Evolutionary conservation across 495 filamentous ascomycete genomes (phyloP).

Genomic region (Xylaria intraflava): DNA sequence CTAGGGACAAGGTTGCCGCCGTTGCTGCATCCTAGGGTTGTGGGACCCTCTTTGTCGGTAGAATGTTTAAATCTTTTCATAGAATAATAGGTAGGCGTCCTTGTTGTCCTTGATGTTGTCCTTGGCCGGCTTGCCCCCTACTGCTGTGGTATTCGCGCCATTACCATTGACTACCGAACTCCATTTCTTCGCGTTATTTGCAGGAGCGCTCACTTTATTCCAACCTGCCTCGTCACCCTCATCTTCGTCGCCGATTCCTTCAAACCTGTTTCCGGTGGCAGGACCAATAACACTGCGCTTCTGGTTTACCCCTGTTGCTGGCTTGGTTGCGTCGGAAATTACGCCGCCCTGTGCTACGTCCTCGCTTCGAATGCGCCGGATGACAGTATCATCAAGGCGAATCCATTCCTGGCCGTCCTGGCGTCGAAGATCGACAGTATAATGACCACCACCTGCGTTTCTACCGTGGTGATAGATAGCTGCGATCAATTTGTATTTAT

Average conservation of each 20-base stretch:
- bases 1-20: not conserved
- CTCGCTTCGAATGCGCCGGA: constrained; percentile 76
- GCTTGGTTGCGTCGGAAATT: constrained; percentile 67
- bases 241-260: constrained; percentile 61
- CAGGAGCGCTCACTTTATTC: constrained; percentile 71
- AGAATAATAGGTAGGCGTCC: constrained; percentile 94
- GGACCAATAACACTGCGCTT: constrained; percentile 31
- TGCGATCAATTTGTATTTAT: constrained; percentile 78
- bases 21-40: not conserved
- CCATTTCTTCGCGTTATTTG: constrained; percentile 59
- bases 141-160: constrained; percentile 17
- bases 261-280: constrained; percentile 55
- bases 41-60: not conserved
- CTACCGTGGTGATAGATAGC: constrained; percentile 98
- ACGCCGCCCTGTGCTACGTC: constrained; percentile 85
- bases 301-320: constrained; percentile 40
- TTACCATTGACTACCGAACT: constrained; percentile 57
- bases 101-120: constrained; percentile 83
- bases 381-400: constrained; percentile 86
- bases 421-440: constrained; percentile 90
- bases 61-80: constrained; percentile 60
- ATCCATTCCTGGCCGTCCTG: constrained; percentile 95
- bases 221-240: constrained; percentile 65
- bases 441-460: constrained; percentile 89
- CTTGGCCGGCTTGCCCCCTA: constrained; percentile 56